These are phyloP conservation scores for Bruguiera parviflora DNA, from an alignment of 345 rosid genomes.

Conservation along the genomic window DNA sequence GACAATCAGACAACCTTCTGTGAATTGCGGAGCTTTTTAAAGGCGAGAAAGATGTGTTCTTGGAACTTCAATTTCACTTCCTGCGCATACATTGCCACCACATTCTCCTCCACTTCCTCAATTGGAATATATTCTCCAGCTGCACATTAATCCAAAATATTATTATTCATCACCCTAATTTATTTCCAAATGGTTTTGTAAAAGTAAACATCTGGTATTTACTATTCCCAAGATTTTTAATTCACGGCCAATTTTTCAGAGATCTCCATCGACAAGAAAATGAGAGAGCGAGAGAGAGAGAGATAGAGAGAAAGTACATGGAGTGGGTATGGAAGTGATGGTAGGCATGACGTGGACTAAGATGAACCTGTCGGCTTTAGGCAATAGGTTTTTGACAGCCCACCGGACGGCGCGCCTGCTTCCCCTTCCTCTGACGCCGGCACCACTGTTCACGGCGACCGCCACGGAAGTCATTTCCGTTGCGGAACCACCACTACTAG, in stretches of 20 bases:
- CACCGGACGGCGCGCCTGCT: slow-evolving; percentile 79
- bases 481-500: slow-evolving; percentile 13
- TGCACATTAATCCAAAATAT: slow-evolving; percentile 1
- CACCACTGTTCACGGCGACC: slow-evolving; percentile 63
- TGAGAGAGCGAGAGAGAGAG: background rate
- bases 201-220: too few species aligned
- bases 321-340: slow-evolving; percentile 62
- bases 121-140: slow-evolving; percentile 63
- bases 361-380: slow-evolving; percentile 49
- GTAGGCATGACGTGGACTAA: slow-evolving; percentile 73
- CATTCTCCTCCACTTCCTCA: slow-evolving; percentile 60
- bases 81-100: slow-evolving; percentile 56
- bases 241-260: background rate
- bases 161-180: too few species aligned
- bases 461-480: slow-evolving; percentile 32
- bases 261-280: background rate
- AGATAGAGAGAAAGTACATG: slow-evolving; percentile 36
- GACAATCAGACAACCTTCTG: slow-evolving; percentile 27
- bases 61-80: slow-evolving; percentile 50
- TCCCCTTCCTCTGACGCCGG: slow-evolving; percentile 47
- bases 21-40: slow-evolving; percentile 46
- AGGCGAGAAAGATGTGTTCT: slow-evolving; percentile 46
- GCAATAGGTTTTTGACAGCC: slow-evolving; percentile 57
- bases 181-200: too few species aligned
- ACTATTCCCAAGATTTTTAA: too few species aligned